Evolutionary conservation across 805 yeast species (phyloP).

Genomic region (Lachancea meyersii): DNA sequence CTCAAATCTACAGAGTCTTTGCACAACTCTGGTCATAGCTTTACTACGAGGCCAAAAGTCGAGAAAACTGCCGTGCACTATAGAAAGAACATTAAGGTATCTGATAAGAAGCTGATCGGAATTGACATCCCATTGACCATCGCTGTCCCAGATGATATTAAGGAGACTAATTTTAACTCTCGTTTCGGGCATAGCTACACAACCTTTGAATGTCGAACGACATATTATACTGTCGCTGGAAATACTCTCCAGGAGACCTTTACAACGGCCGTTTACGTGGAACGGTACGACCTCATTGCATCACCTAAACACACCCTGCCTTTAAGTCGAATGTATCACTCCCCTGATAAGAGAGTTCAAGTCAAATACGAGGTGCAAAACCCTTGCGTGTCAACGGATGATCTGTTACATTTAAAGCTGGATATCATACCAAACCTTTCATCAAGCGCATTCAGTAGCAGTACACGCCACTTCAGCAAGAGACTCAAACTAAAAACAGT

Average conservation of each 20-base stretch:
- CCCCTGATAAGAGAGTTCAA: slow-evolving; percentile 45
- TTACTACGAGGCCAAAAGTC: slow-evolving; percentile 19
- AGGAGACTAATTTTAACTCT: slow-evolving; percentile 45
- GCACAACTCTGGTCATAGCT: slow-evolving; percentile 24
- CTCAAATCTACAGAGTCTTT: slow-evolving; percentile 48
- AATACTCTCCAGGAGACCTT: slow-evolving; percentile 15
- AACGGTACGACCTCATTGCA: slow-evolving; percentile 52
- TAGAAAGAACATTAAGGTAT: slow-evolving; percentile 33
- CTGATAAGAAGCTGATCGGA: slow-evolving; percentile 42
- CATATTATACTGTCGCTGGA: slow-evolving; percentile 10
- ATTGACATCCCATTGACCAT: slow-evolving; percentile 55
- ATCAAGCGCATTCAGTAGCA: slow-evolving; percentile 11
- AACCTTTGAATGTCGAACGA: slow-evolving; percentile 33
- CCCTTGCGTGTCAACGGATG: slow-evolving; percentile 55
- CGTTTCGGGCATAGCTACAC: slow-evolving; percentile 46
- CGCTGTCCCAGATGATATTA: slow-evolving; percentile 47
- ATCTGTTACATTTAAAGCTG: slow-evolving; percentile 37
- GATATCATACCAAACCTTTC: slow-evolving; percentile 38
- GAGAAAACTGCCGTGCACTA: slow-evolving; percentile 30
- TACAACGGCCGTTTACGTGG: slow-evolving; percentile 41
- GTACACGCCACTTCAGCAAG: slow-evolving; percentile 22
- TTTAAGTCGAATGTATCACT: slow-evolving; percentile 37
- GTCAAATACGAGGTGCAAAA: slow-evolving; percentile 44
- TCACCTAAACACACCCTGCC: slow-evolving; percentile 51
- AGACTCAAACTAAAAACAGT: slow-evolving; percentile 40